Evolutionary conservation across 495 filamentous ascomycete species (phyloP).

Genomic region (Podospora sp.): DNA sequence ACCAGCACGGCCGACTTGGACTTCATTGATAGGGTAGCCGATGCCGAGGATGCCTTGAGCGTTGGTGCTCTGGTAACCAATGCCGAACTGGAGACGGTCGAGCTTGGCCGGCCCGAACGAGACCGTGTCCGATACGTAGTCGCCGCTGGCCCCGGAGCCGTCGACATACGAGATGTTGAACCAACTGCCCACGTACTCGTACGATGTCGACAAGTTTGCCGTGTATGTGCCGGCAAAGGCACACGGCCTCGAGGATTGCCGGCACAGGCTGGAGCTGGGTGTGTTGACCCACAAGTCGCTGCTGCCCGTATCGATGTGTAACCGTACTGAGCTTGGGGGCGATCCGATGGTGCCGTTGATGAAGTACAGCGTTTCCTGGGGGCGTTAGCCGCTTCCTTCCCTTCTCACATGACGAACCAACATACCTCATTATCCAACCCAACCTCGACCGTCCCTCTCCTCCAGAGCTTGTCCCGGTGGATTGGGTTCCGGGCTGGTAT

Average conservation of each 20-base stretch:
- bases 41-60: conserved; percentile 85
- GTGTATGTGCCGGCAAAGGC: conserved; percentile 64
- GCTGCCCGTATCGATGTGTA: conserved; percentile 82
- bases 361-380: conserved; percentile 66
- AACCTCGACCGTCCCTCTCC: conserved; percentile 45
- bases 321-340: conserved; percentile 61
- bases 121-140: conserved; percentile 82
- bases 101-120: conserved; percentile 65
- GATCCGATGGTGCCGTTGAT: conserved; percentile 74
- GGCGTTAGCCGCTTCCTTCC: conserved; percentile 7
- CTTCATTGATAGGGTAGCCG: conserved; percentile 84
- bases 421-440: conserved; percentile 54
- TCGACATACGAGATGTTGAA: conserved; percentile 96
- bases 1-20: conserved; percentile 65
- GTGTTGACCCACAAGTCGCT: conserved; percentile 90
- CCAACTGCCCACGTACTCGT: conserved; percentile 69
- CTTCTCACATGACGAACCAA: neutral
- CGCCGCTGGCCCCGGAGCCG: conserved; percentile 75
- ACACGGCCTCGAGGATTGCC: conserved; percentile 50
- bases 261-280: conserved; percentile 63
- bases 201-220: conserved; percentile 79
- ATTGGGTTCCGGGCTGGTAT: conserved; percentile 43
- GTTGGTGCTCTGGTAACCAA: conserved; percentile 75
- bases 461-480: conserved; percentile 48
- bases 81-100: conserved; percentile 76